Base-by-base conservation (phyloP, 140 eudicot genomes). In the Stevia rebaudiana region DNA sequence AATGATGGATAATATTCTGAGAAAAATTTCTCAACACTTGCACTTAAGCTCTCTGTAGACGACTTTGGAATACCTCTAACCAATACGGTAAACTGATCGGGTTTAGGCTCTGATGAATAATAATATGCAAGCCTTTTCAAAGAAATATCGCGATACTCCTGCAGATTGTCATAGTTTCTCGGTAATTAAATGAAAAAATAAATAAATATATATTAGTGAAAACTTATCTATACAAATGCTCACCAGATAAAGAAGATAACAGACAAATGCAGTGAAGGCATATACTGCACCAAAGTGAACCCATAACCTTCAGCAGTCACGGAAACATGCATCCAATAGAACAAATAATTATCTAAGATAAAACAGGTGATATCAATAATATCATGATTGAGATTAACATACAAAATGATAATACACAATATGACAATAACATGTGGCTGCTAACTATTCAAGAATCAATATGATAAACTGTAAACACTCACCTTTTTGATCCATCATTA, bases 401-500 rank as follows among this genome's bases (percentile, higher is more conserved):
- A 39, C 46, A 25, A 52, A 40, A 63, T 42, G 9, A 40, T 23
- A 62, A 61, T 50, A 37, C 47, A 61, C 24, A 21, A 39, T 47
- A 69, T 23, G 37, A 61, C 24, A 21, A 39, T 47, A 69, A 19
- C 49, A 30, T 51, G 62, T 62, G 35, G 48, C 48, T 57, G 9
- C 31, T 62, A 57, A n/a, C 3, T 3, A 50, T 48, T 68, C 25
- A 69, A 12, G 57, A 39, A 51, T 13, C 57, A 54, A 54, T 13
- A 67, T 16, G 59, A 28, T 28, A 2, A n/a, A n/a, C n/a, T n/a
- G 33, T 60, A 19, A 53, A 30, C 43, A 60, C 44, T 79, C 50
- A 91, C 98, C 81, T 61, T 64, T 76, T 84, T 11, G 98, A 91
- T 41, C 98, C 98, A 68, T 87, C 90, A 4, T 87, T 73, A 42